These are phyloP conservation scores for Vicia sativa DNA, from an alignment of 306 rosid species.

Conservation along the genomic window DNA sequence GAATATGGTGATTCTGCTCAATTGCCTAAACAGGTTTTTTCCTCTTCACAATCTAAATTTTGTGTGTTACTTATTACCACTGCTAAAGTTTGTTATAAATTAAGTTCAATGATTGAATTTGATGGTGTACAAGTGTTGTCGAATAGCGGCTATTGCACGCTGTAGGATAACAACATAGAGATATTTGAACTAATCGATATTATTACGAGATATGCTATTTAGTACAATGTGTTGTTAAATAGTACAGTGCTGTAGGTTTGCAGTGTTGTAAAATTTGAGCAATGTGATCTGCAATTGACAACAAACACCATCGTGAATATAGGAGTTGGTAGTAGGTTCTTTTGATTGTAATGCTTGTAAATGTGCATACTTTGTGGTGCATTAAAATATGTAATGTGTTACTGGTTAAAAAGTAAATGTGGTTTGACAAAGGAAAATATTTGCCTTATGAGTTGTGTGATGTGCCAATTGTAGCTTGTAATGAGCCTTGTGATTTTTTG, in stretches of 20 bases:
- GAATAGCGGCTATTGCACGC: background rate
- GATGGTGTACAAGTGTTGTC: background rate
- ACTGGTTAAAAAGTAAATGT: background rate
- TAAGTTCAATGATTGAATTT: background rate
- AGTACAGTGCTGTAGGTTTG: background rate
- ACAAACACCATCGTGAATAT: background rate
- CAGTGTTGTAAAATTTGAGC: background rate
- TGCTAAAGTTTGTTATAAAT: background rate
- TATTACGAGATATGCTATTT: background rate
- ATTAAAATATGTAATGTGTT: background rate
- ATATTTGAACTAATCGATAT: background rate
- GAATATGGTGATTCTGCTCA: slow-evolving; percentile 64
- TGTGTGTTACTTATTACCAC: background rate
- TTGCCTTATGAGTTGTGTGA: background rate
- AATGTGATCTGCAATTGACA: background rate
- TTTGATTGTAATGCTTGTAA: background rate
- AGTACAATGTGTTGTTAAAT: background rate
- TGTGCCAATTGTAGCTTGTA: background rate
- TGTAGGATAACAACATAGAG: background rate
- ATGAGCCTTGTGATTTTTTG: background rate
- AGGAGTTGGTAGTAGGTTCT: background rate
- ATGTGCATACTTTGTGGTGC: slow-evolving; percentile 1
- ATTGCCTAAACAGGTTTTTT: slow-evolving; percentile 81
- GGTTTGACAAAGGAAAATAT: background rate
- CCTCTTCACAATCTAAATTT: background rate